Conservation (phyloP, 306 rosid genomes). For the Phaseolus lunatus region DNA sequence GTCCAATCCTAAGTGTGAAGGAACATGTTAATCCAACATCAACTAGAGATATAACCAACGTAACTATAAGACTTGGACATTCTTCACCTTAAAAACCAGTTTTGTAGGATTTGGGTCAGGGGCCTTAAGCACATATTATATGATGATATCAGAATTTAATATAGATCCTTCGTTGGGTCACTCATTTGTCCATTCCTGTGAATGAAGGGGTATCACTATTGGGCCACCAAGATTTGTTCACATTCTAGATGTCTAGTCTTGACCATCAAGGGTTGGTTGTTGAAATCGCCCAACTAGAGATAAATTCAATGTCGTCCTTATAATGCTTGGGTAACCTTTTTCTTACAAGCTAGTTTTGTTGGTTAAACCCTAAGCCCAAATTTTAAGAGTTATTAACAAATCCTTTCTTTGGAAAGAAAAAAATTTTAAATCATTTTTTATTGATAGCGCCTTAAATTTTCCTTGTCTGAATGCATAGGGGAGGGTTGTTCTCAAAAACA, state of each 20-base stretch:
- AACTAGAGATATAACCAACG: neutral
- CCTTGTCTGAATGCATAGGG: neutral
- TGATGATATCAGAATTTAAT: too few relatives aligned
- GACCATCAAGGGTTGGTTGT: neutral
- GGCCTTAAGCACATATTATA: neutral
- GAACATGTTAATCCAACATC: neutral
- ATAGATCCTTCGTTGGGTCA: neutral
- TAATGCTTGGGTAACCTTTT: neutral
- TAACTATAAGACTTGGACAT: too few relatives aligned
- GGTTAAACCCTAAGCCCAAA: neutral
- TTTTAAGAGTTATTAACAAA: neutral
- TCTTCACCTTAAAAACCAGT: neutral
- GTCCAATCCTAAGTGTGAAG: neutral
- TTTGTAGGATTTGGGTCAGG: neutral
- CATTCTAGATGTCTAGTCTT: neutral
- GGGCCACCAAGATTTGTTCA: neutral
- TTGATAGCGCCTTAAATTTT: constrained; percentile 14
- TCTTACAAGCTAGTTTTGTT: neutral
- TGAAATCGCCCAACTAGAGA: neutral
- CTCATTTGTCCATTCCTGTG: neutral
- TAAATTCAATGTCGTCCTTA: neutral
- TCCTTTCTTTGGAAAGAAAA: neutral
- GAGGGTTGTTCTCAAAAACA: neutral
- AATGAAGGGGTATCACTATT: neutral
- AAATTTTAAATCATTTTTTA: neutral